These are phyloP conservation scores for Colletotrichum gigasporum DNA, from an alignment of 2,329 filamentous ascomycete genomes.

Conservation along the genomic window DNA sequence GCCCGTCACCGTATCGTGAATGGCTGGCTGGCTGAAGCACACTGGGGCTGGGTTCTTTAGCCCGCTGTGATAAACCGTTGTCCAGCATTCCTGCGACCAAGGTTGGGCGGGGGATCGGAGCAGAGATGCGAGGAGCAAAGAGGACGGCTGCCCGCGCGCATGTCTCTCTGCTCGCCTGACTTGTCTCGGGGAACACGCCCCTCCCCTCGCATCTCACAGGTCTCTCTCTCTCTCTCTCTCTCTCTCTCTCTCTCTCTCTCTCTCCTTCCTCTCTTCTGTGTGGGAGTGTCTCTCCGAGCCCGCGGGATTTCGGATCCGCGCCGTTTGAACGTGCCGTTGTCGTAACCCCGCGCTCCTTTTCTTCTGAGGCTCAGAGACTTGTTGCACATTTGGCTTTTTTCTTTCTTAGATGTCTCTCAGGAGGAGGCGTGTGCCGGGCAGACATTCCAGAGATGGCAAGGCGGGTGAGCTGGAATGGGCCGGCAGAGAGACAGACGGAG, in stretches of 20 bases:
- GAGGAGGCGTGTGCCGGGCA: background rate
- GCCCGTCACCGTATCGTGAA: background rate
- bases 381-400: slow-evolving; percentile 5
- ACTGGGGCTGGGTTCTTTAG: background rate
- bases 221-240: background rate
- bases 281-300: background rate
- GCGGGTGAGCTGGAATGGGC: background rate
- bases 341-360: slow-evolving; percentile 6
- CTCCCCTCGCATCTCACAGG: slow-evolving; percentile 6
- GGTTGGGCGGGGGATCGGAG: background rate
- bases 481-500: background rate
- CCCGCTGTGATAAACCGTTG: slow-evolving; percentile 3
- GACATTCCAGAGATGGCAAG: background rate
- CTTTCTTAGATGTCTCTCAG: slow-evolving; percentile 6
- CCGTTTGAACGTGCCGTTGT: slow-evolving; percentile 14
- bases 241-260: background rate
- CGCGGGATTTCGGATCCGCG: slow-evolving; percentile 13
- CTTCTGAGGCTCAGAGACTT: background rate
- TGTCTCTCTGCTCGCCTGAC: background rate
- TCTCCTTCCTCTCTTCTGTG: background rate
- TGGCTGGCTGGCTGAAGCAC: slow-evolving; percentile 2
- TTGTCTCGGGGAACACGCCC: background rate
- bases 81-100: slow-evolving; percentile 10
- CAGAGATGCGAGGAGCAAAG: background rate
- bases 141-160: background rate